These are phyloP conservation scores for Coemansia sp. DNA, from an alignment of 192 early-diverging fungal genomes.

Conservation along the genomic window DNA sequence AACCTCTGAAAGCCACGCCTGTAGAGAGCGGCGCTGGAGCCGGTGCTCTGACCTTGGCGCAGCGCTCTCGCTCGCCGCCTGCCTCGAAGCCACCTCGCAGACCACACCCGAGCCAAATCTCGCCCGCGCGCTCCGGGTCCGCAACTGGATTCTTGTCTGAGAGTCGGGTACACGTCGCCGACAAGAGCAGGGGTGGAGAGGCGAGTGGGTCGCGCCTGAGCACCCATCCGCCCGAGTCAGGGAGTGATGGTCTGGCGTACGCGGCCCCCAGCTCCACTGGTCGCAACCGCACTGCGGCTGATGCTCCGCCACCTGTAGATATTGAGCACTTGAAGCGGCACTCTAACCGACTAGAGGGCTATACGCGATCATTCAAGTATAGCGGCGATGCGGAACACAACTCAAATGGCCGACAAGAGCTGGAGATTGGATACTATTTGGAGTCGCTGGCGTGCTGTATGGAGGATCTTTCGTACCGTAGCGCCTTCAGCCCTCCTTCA, in stretches of 20 bases:
- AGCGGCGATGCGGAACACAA: slow-evolving; percentile 40
- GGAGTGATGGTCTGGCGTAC: not conserved
- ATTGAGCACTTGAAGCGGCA: slow-evolving; percentile 28
- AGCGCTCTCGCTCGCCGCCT: not conserved
- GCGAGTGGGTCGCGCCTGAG: not conserved
- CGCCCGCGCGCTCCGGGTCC: slow-evolving; percentile 1
- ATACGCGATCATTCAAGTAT: slow-evolving; percentile 44
- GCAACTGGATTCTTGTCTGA: not conserved
- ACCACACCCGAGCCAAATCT: not conserved
- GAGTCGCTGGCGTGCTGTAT: slow-evolving; percentile 49
- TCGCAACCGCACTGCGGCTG: not conserved
- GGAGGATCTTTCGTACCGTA: slow-evolving; percentile 45
- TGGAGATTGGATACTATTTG: slow-evolving; percentile 41
- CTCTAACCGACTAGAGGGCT: slow-evolving; percentile 19
- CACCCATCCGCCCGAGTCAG: not conserved
- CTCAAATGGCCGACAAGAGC: slow-evolving; percentile 22
- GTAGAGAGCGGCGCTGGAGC: not conserved
- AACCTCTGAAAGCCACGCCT: not conserved
- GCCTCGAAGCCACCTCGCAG: not conserved
- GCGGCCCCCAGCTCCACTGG: not conserved
- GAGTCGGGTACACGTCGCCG: not conserved
- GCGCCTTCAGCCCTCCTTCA: slow-evolving; percentile 15
- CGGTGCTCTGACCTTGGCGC: not conserved
- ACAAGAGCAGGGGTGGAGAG: not conserved
- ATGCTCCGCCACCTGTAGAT: slow-evolving; percentile 14